phyloP scores from a whole-genome alignment of 2,329 filamentous ascomycete species.

The Diplodia corticola region DNA sequence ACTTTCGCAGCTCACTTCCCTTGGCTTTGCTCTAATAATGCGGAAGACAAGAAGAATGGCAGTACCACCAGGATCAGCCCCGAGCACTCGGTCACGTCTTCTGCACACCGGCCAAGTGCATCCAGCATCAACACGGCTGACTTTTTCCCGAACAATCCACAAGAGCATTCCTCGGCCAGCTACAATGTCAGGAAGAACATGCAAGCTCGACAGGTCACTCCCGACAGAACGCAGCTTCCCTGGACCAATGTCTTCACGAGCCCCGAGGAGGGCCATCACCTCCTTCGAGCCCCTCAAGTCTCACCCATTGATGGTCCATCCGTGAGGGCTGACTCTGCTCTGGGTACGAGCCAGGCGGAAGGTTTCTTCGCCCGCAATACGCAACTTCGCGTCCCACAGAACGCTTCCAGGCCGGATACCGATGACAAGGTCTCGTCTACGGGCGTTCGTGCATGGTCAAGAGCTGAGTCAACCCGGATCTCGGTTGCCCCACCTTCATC shows the following conservation, averaged over 20 bases:
- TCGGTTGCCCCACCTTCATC: background rate
- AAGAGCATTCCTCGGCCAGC: slow-evolving; percentile 25
- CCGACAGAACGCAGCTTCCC: slow-evolving; percentile 31
- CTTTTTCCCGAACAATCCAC: slow-evolving; percentile 44
- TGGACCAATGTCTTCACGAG: slow-evolving; percentile 27
- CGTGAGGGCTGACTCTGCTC: background rate
- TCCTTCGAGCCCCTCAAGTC: slow-evolving; percentile 18
- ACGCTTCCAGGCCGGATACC: background rate
- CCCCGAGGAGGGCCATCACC: slow-evolving; percentile 6
- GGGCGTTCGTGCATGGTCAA: background rate
- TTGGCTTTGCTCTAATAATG: slow-evolving; percentile 27
- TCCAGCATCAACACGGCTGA: slow-evolving; percentile 44
- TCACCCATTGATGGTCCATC: slow-evolving; percentile 3
- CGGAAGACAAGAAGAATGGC: slow-evolving; percentile 25
- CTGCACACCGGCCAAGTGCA: slow-evolving; percentile 37
- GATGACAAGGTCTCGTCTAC: background rate
- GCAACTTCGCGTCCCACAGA: slow-evolving; percentile 28
- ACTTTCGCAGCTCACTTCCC: slow-evolving; percentile 30
- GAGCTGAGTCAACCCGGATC: background rate
- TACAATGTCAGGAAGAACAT: slow-evolving; percentile 4
- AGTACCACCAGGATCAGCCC: background rate
- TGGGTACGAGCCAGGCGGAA: background rate
- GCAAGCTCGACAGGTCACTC: background rate
- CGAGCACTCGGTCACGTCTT: slow-evolving; percentile 25
- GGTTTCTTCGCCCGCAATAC: slow-evolving; percentile 9